Evolutionary conservation across 176 grass and related monocot genomes (phyloP).

Genomic region (Themeda triandra): DNA sequence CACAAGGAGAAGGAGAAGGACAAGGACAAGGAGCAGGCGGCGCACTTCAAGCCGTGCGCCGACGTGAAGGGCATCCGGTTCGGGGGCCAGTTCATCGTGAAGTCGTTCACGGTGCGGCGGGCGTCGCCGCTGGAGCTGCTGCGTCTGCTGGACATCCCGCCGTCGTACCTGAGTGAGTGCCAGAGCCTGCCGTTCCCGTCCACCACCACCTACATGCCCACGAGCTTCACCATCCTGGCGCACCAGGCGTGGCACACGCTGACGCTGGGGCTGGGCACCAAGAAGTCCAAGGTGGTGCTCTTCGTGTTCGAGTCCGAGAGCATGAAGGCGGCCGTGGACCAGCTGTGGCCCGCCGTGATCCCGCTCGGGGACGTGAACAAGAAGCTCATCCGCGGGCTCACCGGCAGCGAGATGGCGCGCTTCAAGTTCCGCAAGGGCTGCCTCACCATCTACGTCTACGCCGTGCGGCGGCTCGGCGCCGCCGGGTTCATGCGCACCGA

Average conservation of each 20-base stretch:
- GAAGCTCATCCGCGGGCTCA: constrained; percentile 86
- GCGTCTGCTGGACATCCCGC: constrained; percentile 90
- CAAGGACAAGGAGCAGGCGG: constrained; percentile 31
- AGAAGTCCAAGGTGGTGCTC: constrained; percentile 88
- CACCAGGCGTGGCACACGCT: constrained; percentile 98
- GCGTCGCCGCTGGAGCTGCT: constrained; percentile 88
- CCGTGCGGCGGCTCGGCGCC: constrained; percentile 75
- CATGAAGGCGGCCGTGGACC: constrained; percentile 87
- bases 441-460: constrained; percentile 97
- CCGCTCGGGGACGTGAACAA: constrained; percentile 94
- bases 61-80: constrained; percentile 93
- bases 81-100: constrained; percentile 89
- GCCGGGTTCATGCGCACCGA: constrained; percentile 80
- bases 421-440: constrained; percentile 99
- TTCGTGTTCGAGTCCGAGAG: constrained; percentile 94
- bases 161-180: constrained; percentile 83
- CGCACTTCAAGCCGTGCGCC: constrained; percentile 78
- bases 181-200: constrained; percentile 90
- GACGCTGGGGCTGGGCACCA: constrained; percentile 92
- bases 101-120: constrained; percentile 95
- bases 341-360: constrained; percentile 76
- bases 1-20: constrained; percentile 12
- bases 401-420: constrained; percentile 87
- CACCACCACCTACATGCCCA: constrained; percentile 79
- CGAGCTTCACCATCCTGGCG: constrained; percentile 97